Conservation (phyloP, 2,329 filamentous ascomycete genomes). For the Phialophora chinensis region DNA sequence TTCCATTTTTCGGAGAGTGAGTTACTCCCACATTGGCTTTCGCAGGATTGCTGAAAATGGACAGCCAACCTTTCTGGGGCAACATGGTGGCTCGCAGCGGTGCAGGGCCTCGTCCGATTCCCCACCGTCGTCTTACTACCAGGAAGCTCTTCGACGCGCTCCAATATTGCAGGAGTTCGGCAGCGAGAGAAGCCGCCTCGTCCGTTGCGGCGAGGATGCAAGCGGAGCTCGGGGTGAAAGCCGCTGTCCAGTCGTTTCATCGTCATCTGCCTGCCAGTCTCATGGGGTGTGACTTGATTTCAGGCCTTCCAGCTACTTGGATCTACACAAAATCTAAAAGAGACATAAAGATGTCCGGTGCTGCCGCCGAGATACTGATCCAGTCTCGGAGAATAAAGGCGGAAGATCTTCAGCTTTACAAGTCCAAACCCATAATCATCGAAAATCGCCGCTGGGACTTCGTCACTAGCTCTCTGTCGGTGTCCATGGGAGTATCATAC, state of each 20-base stretch:
- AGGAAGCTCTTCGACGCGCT: conserved; percentile 56
- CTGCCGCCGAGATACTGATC: conserved; percentile 51
- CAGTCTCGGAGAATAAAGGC: conserved; percentile 23
- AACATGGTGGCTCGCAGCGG: conserved; percentile 57
- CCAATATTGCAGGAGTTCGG: conserved; percentile 48
- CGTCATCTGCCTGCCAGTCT: conserved; percentile 67
- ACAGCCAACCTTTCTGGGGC: conserved; percentile 60
- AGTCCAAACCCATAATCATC: conserved; percentile 24
- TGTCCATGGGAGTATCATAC: conserved; percentile 16
- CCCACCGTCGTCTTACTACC: conserved; percentile 53
- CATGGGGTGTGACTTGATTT: conserved; percentile 71
- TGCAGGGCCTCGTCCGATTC: conserved; percentile 57
- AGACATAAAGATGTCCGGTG: conserved; percentile 54
- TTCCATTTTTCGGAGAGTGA: conserved; percentile 64
- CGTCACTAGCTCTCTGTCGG: conserved; percentile 12
- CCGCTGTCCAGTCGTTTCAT: conserved; percentile 71
- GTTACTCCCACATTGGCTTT: conserved; percentile 11
- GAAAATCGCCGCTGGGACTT: conserved; percentile 34
- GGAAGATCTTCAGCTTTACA: conserved; percentile 44
- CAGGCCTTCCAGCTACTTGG: conserved; percentile 65
- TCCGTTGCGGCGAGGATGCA: conserved; percentile 54
- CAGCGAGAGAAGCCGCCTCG: conserved; percentile 44
- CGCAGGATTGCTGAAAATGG: conserved; percentile 1
- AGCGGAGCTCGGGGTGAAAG: conserved; percentile 66
- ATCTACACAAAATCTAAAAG: conserved; percentile 44